Percentiles rank a stretch among this genome's conserved stretches.
phyloP scores from a whole-genome alignment of 2,329 filamentous ascomycete genomes.

The Aschersonia sp. region DNA sequence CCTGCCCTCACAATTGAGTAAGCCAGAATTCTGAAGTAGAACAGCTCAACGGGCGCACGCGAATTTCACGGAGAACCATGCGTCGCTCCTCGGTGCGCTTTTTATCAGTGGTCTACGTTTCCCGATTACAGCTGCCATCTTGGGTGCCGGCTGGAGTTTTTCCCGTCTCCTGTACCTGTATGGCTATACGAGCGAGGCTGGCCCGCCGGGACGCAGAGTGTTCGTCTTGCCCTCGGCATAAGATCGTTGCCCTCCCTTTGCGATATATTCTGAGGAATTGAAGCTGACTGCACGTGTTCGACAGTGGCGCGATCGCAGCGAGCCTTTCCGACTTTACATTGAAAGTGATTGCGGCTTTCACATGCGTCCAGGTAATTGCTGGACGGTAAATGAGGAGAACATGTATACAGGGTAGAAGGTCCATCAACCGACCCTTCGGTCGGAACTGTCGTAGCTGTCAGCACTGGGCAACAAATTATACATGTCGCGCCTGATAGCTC shows the following conservation, averaged over 20 bases:
- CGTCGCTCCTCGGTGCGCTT: constrained; percentile 34
- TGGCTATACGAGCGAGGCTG: constrained; percentile 33
- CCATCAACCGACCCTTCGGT: background rate
- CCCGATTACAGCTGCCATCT: constrained; percentile 31
- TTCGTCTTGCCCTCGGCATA: constrained; percentile 12
- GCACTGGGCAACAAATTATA: no score
- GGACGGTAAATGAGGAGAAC: constrained; percentile 9
- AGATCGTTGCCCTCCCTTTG: background rate
- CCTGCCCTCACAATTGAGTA: no score
- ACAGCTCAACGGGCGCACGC: constrained; percentile 44
- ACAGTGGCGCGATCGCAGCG: constrained; percentile 20
- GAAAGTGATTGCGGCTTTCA: constrained; percentile 28
- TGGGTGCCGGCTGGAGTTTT: constrained; percentile 38
- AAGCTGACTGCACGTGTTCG: background rate
- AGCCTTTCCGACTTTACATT: constrained; percentile 21
- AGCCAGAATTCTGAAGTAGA: background rate
- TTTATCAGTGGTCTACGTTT: constrained; percentile 41
- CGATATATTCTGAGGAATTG: background rate
- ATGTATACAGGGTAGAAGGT: background rate
- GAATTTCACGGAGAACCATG: constrained; percentile 49
- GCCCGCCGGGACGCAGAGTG: constrained; percentile 28
- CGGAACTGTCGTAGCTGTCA: no score
- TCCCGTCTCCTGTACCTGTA: constrained; percentile 37
- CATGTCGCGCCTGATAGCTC: no score
- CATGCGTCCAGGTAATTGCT: constrained; percentile 22